A percentile compares a stretch with the other conserved stretches of the same genome.
Evolutionary conservation across 768 basidiomycete genomes (phyloP).

Genomic region (Strobilomyces dryophilus): DNA sequence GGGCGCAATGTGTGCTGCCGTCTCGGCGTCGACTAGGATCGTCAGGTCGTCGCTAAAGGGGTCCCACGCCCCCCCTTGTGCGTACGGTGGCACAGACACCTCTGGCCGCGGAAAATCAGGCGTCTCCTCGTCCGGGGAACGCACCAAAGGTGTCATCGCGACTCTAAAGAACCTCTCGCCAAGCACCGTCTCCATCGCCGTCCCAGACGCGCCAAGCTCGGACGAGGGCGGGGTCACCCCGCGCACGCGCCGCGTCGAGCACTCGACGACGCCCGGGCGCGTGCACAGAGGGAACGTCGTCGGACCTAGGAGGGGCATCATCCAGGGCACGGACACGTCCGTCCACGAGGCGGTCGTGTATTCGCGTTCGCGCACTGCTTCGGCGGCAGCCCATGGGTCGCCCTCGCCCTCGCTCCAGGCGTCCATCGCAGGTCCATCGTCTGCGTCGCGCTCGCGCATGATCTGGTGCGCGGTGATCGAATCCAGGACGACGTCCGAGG

Average conservation of each 20-base stretch:
- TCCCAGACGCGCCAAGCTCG: neutral
- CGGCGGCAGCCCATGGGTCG: conserved; percentile 24
- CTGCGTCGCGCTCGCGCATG: conserved; percentile 29
- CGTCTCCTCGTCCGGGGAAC: conserved; percentile 28
- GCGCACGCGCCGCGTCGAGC: conserved; percentile 55
- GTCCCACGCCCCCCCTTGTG: conserved; percentile 33
- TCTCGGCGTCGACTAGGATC: conserved; percentile 24
- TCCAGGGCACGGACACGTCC: conserved; percentile 20
- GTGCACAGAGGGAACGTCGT: conserved; percentile 56
- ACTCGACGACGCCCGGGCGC: conserved; percentile 58
- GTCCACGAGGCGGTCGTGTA: conserved; percentile 29
- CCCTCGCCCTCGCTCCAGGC: neutral
- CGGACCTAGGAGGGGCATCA: conserved; percentile 49
- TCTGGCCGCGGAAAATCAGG: conserved; percentile 33
- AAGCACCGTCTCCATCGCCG: conserved; percentile 40
- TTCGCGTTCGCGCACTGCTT: conserved; percentile 17
- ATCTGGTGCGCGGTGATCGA: conserved; percentile 24
- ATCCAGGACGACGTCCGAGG: conserved; percentile 22
- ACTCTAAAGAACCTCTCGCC: conserved; percentile 40
- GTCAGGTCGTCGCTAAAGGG: conserved; percentile 26
- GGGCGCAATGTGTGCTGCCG: conserved; percentile 10
- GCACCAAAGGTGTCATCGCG: conserved; percentile 51
- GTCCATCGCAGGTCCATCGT: conserved; percentile 13
- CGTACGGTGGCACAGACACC: conserved; percentile 27
- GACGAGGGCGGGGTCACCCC: conserved; percentile 35